Evolutionary conservation across 2,329 filamentous ascomycete genomes (phyloP).

Genomic region (Fusarium anthophilum): DNA sequence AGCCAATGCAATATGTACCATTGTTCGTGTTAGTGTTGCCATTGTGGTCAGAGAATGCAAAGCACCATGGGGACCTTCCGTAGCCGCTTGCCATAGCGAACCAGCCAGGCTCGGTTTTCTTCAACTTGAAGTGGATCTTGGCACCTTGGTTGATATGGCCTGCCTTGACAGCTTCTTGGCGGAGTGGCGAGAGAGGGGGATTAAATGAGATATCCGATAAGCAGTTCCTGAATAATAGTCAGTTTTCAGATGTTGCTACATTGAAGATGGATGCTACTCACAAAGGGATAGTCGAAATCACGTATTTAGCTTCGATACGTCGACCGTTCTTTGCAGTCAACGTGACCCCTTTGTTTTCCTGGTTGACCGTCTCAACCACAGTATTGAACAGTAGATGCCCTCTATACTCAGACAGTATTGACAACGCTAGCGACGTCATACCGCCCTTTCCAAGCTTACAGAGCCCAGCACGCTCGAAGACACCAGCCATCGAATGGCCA

Average conservation of each 20-base stretch:
- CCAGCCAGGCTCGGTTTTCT: neutral
- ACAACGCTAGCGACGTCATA: conserved; percentile 23
- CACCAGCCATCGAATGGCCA: conserved; percentile 9
- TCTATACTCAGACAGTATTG: conserved; percentile 1
- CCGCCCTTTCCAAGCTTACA: conserved; percentile 35
- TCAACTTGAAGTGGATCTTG: conserved; percentile 26
- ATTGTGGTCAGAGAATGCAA: conserved; percentile 34
- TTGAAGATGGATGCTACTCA: neutral
- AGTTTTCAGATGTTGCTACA: neutral
- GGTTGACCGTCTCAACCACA: neutral
- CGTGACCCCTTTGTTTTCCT: neutral
- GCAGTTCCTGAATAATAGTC: neutral
- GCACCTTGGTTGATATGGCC: conserved; percentile 23
- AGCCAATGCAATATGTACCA: conserved; percentile 32
- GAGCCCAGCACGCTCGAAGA: conserved; percentile 11
- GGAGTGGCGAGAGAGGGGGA: neutral
- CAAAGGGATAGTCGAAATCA: conserved; percentile 31
- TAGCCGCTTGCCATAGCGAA: conserved; percentile 16
- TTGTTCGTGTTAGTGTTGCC: neutral
- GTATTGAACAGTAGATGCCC: conserved; percentile 20
- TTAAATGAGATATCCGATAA: neutral
- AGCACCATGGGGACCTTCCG: conserved; percentile 9
- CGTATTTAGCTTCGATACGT: neutral
- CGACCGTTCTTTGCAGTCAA: conserved; percentile 7
- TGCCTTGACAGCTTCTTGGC: conserved; percentile 4